phyloP scores from a whole-genome alignment of 169 alveolate genomes.

The Plasmodium adleri region DNA sequence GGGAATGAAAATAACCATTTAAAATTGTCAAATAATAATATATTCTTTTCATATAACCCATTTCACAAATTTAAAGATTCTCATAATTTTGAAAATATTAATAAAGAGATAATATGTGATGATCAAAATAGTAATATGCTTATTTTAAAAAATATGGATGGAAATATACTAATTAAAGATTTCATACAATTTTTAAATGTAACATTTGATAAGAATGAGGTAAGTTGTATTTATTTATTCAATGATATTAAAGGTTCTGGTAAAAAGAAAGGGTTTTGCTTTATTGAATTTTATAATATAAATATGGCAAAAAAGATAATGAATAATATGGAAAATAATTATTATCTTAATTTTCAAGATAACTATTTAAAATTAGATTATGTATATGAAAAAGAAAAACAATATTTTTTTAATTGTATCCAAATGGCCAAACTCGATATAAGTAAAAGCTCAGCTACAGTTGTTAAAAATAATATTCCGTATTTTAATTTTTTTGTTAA shows the following conservation, averaged over 20 bases:
- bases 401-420: slow-evolving; percentile 44
- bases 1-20: too few species aligned
- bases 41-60: neutral
- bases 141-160: slow-evolving; percentile 71
- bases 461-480: slow-evolving; percentile 32
- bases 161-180: slow-evolving; percentile 40
- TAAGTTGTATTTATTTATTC: slow-evolving; percentile 47
- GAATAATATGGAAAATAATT: slow-evolving; percentile 65
- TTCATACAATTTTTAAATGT: slow-evolving; percentile 41
- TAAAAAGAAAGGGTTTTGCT: slow-evolving; percentile 62
- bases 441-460: slow-evolving; percentile 26
- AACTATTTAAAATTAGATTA: slow-evolving; percentile 62
- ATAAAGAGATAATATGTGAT: slow-evolving; percentile 12
- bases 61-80: neutral
- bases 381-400: slow-evolving; percentile 54
- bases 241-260: slow-evolving; percentile 54
- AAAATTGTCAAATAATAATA: neutral
- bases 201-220: slow-evolving; percentile 50
- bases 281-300: slow-evolving; percentile 36
- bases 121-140: slow-evolving; percentile 50
- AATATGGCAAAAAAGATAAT: slow-evolving; percentile 38
- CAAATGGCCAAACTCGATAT: slow-evolving; percentile 51
- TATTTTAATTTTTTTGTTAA: slow-evolving; percentile 70
- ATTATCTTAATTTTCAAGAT: slow-evolving; percentile 51
- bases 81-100: slow-evolving; percentile 26